Evolutionary conservation across 2,329 filamentous ascomycete genomes (phyloP).

Genomic region (Aspergillus floridensis): DNA sequence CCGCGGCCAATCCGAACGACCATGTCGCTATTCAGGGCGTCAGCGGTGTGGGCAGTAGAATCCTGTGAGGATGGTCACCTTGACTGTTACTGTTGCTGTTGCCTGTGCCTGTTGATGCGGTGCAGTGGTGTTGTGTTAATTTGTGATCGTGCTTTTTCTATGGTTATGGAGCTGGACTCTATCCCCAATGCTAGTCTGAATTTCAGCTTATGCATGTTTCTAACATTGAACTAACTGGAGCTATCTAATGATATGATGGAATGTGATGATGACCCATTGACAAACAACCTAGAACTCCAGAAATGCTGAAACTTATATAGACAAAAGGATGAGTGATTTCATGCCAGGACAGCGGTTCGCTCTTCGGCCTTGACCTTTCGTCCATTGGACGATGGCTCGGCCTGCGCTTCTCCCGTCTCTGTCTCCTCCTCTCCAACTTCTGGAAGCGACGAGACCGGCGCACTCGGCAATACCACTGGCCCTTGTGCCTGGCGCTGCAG

Average conservation of each 20-base stretch:
- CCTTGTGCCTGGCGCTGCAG: conserved; percentile 64
- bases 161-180: conserved; percentile 11
- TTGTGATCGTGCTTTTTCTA: not conserved
- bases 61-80: conserved; percentile 33
- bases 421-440: conserved; percentile 29
- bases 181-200: conserved; percentile 2
- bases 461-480: conserved; percentile 37
- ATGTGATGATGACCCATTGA: not conserved
- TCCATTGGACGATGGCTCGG: conserved; percentile 25
- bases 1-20: conserved; percentile 85
- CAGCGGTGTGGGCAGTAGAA: conserved; percentile 36
- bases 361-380: conserved; percentile 26
- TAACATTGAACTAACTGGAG: not conserved
- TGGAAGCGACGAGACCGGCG: conserved; percentile 34
- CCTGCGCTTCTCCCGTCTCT: conserved; percentile 23
- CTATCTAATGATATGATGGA: conserved; percentile 2
- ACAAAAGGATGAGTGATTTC: not conserved
- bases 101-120: not conserved
- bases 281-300: conserved; percentile 24
- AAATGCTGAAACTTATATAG: conserved; percentile 18
- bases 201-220: conserved; percentile 12
- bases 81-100: not conserved
- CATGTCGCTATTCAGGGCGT: conserved; percentile 57
- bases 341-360: conserved; percentile 15
- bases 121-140: not conserved